Base-by-base conservation (phyloP, 208 protist genomes). In the Trypanosomatidae sp. region DNA sequence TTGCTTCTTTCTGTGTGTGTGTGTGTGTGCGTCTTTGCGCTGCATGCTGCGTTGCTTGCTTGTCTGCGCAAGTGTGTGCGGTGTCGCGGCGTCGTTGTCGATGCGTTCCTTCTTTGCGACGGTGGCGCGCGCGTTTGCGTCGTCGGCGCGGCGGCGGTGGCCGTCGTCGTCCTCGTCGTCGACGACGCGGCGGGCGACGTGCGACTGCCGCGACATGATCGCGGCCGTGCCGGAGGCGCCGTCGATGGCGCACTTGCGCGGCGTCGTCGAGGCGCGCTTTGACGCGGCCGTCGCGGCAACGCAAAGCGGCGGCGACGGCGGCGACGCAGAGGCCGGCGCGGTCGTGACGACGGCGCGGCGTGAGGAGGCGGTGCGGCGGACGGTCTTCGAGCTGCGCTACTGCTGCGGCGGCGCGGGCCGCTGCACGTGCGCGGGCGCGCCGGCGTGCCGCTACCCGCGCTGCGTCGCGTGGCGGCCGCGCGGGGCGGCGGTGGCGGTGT, bases 401-500 rank as follows among this genome's bases (percentile, higher is more conserved):
- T 75, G 81, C 20, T 90, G 81, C 50, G 81, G 76, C 4, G 81
- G 57, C 3, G 62, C 35, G n/a, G 81, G 81, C 1, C 75, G 81
- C 20, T 90, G 81, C 61, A 71, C 65, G 8, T 68, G 66, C 38
- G n/a, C 47, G 4, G 62, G 64, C 15, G 47, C 56, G 1, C 56
- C 58, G 18, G 22, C 38, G 8, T 90, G 81, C 45, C 81, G 81
- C 43, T 90, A 84, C 41, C 81, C 81, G 1, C 37, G 22, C 25
- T 90, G 81, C 51, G 80, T 87, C 46, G 54, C 62, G 2, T 67
- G 83, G 64, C 75, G 81, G 15, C 81, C 81, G 21, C 37, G 86
- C 5, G 84, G 60, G 11, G 86, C 86, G 38, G 81, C 75, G 2
- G 76, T 72, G 0, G 75, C 86, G 53, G 48, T 90, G 35, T 58